Evolutionary conservation across 2,329 filamentous ascomycete species (phyloP), one percentile per base, ranked within the genome.

Genomic region (Arthroderma sp.): DNA sequence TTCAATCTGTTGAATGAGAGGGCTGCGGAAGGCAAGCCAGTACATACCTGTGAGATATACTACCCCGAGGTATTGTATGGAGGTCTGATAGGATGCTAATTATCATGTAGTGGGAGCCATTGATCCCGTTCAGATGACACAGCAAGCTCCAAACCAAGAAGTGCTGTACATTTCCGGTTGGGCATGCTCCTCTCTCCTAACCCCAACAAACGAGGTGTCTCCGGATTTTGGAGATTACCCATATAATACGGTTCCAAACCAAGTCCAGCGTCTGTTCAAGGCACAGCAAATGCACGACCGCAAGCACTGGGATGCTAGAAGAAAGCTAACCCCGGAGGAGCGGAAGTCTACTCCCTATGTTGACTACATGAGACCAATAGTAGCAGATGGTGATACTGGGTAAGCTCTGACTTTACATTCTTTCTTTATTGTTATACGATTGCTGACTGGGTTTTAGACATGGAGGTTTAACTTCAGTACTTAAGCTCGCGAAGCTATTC

Each of bases 51-150:
- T 89, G 69, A 59, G 79, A 67, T 11, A n/a, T 27, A 15, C 8
- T 45, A 22, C 15, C 11, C 7, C 15, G 2, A n/a, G 9, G 2
- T 22, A 9, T 38, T 38, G 9, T 38, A 8, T 38, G 8, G 11
- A 34, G 8, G 32, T 34, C 8, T 34, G 32, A 11, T 9, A 2
- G 11, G 32, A 34, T 11, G 15, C 40, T 34, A 45, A 56, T 47
- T n/a, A 34, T 11, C 33, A 15, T 36, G n/a, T 43, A 89, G 85
- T 98, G 83, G 91, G 91, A 55, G 91, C 88, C 48, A 93, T 98
- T 66, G 91, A 98, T 60, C 91, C 91, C n/a, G 80, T 96, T 7
- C 91, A 98, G 68, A 96, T 98, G 91, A 94, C 91, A 40, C 91
- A 98, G 65, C 91, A 96, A 70, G 91, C 91, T 10, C 78, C 85